Conservation (phyloP, 169 alveolate genomes). For the Blepharisma undulans region DNA sequence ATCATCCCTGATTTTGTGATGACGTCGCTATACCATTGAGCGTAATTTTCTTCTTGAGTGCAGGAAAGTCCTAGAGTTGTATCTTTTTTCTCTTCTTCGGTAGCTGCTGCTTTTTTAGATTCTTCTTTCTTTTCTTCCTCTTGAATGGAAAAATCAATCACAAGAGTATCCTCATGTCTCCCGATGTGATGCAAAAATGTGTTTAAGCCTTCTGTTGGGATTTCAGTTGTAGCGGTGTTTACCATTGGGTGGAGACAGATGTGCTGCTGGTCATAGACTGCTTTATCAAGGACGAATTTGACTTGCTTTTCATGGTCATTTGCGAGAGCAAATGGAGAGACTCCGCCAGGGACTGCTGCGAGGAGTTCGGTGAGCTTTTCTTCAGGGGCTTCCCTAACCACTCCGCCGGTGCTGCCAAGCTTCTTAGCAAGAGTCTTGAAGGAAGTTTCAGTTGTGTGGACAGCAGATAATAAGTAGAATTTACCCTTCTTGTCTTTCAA, state of each 20-base stretch:
- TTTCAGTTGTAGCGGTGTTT: conserved; percentile 59
- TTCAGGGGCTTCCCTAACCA: conserved; percentile 54
- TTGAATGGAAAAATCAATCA: conserved; percentile 37
- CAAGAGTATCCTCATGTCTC: background rate
- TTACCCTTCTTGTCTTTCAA: conserved; percentile 51
- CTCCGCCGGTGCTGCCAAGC: conserved; percentile 44
- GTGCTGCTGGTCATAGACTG: conserved; percentile 24
- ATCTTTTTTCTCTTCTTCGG: conserved; percentile 48
- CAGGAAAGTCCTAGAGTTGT: conserved; percentile 79
- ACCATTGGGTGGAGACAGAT: conserved; percentile 55
- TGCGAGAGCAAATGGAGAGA: conserved; percentile 52
- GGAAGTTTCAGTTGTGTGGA: conserved; percentile 53
- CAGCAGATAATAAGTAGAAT: conserved; percentile 44
- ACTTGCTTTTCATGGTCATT: conserved; percentile 43
- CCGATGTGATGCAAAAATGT: conserved; percentile 52
- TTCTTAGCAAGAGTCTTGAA: conserved; percentile 50
- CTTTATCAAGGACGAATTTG: conserved; percentile 46
- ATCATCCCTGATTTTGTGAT: conserved; percentile 96
- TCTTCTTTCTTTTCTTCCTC: conserved; percentile 57
- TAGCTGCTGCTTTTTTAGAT: conserved; percentile 54
- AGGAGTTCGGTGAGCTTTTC: conserved; percentile 38
- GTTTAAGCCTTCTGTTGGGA: conserved; percentile 41
- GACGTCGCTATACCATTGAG: conserved; percentile 91
- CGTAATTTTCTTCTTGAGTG: conserved; percentile 78
- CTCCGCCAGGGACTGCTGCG: conserved; percentile 41